phyloP scores from a whole-genome alignment of 306 rosid genomes.

The Begonia peltatifolia region DNA sequence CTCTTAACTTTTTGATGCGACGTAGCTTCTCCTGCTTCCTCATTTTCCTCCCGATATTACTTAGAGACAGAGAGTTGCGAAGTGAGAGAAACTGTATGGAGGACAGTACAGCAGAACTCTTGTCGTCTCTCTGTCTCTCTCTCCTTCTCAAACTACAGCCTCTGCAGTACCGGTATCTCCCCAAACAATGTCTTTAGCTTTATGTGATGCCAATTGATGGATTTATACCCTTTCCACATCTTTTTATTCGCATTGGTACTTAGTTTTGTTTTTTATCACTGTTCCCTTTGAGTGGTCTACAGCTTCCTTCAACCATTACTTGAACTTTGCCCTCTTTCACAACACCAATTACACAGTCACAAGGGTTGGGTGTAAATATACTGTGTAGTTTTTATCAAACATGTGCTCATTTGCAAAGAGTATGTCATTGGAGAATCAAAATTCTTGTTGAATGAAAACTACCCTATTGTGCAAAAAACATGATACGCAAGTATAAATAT shows the following conservation, averaged over 20 bases:
- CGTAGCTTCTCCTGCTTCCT: constrained; percentile 4
- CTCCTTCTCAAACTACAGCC: constrained; percentile 1
- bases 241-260: constrained; percentile 15
- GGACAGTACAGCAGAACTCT: constrained; percentile 1
- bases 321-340: too few species aligned
- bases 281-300: background rate
- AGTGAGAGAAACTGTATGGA: background rate
- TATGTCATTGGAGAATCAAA: too few species aligned
- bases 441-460: too few species aligned
- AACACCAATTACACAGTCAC: too few species aligned
- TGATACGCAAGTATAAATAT: too few species aligned
- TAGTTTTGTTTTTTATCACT: constrained; percentile 4
- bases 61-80: background rate
- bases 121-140: constrained; percentile 5
- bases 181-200: constrained; percentile 20
- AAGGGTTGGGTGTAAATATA: too few species aligned
- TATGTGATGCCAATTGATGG: constrained; percentile 32
- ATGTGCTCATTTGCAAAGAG: too few species aligned
- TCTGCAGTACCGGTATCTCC: constrained; percentile 22
- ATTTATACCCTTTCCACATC: constrained; percentile 24
- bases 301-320: too few species aligned
- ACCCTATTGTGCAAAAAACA: too few species aligned
- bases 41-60: background rate
- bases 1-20: constrained; percentile 7
- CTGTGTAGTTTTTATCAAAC: too few species aligned